Evolutionary conservation across 1,284 basidiomycete species (phyloP).

Genomic region (Austroboletus novae-zelandiae): DNA sequence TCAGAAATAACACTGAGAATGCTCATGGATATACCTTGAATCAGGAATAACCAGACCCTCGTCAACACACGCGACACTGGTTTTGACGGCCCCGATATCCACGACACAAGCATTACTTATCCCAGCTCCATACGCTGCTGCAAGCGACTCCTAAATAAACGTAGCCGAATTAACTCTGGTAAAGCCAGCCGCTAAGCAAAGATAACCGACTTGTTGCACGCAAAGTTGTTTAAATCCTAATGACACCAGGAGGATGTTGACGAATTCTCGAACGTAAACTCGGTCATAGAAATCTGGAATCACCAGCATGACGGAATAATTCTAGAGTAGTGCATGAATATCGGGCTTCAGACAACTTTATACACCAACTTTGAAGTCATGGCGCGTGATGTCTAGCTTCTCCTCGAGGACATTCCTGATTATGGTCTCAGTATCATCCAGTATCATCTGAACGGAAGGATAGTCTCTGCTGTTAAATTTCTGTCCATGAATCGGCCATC

Average conservation of each 20-base stretch:
- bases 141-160: conserved; percentile 76
- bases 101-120: conserved; percentile 94
- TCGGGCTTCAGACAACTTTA: neutral
- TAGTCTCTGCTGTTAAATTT: conserved; percentile 84
- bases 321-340: conserved; percentile 36
- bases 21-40: conserved; percentile 61
- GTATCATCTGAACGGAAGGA: conserved; percentile 59
- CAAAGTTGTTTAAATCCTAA: conserved; percentile 94
- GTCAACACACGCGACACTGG: conserved; percentile 91
- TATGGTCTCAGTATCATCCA: conserved; percentile 79
- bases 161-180: neutral
- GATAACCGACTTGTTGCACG: conserved; percentile 70
- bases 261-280: conserved; percentile 78
- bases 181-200: neutral
- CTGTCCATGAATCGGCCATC: conserved; percentile 76
- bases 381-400: conserved; percentile 56
- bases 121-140: conserved; percentile 94
- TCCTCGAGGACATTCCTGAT: conserved; percentile 60
- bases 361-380: conserved; percentile 58
- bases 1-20: conserved; percentile 4
- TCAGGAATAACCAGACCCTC: conserved; percentile 90
- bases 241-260: conserved; percentile 70
- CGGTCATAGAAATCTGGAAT: conserved; percentile 93
- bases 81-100: conserved; percentile 86
- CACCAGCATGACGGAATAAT: conserved; percentile 86